A percentile compares a stretch with the other conserved stretches of the same genome.
phyloP scores from a whole-genome alignment of 1,284 basidiomycete species.

The Cryptococcus deneoformans region DNA sequence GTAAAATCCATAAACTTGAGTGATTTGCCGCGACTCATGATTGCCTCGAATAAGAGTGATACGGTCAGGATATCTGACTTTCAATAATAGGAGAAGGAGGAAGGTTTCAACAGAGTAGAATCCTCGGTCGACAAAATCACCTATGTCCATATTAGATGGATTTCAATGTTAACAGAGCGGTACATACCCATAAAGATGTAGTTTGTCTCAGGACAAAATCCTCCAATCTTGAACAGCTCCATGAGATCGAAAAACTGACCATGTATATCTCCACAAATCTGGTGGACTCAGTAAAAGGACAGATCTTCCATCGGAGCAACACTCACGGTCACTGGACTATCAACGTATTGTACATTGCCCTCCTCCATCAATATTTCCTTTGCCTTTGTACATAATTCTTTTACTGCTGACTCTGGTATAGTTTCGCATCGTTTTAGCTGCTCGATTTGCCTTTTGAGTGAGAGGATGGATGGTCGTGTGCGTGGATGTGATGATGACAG shows the following conservation, averaged over 20 bases:
- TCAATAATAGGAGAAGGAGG: conserved; percentile 87
- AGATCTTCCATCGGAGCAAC: background rate
- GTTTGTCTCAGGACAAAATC: conserved; percentile 91
- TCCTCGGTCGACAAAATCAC: conserved; percentile 95
- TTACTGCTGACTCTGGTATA: conserved; percentile 89
- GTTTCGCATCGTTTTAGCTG: conserved; percentile 87
- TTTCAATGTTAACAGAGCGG: background rate
- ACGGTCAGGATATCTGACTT: conserved; percentile 96
- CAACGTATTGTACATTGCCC: conserved; percentile 94
- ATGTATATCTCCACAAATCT: conserved; percentile 99
- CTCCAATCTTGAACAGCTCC: conserved; percentile 95
- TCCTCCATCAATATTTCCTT: conserved; percentile 96
- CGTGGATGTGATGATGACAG: background rate
- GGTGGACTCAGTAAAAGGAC: background rate
- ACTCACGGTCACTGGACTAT: conserved; percentile 90
- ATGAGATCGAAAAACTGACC: conserved; percentile 98
- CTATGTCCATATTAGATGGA: conserved; percentile 36
- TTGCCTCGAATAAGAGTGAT: conserved; percentile 97
- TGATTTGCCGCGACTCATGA: conserved; percentile 98
- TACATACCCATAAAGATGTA: conserved; percentile 96
- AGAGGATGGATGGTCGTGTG: background rate
- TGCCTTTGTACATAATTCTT: conserved; percentile 89
- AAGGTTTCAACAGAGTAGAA: conserved; percentile 99
- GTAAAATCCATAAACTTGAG: conserved; percentile 99
- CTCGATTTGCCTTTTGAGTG: conserved; percentile 62